Evolutionary conservation across 2,329 filamentous ascomycete genomes (phyloP).

Genomic region (Colletotrichum sp.): DNA sequence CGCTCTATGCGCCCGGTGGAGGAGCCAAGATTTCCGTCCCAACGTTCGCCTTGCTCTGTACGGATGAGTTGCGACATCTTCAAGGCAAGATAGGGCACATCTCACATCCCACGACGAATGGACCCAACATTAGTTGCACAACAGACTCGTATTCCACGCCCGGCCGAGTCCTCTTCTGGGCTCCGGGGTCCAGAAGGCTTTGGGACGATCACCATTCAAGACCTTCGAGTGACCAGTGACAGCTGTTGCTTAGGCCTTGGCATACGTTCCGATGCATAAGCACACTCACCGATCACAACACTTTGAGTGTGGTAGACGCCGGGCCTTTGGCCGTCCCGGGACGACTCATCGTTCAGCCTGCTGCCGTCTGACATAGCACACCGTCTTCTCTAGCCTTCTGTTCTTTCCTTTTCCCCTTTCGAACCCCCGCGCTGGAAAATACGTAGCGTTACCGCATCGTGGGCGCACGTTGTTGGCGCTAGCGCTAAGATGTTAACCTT

Average conservation of each 20-base stretch:
- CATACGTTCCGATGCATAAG: constrained; percentile 13
- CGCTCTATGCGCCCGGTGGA: neutral
- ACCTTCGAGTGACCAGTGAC: neutral
- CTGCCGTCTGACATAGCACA: neutral
- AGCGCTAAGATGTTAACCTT: neutral
- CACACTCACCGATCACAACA: neutral
- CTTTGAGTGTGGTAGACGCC: neutral
- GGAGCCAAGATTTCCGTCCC: neutral
- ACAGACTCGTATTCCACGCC: constrained; percentile 13
- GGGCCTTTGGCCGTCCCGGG: neutral
- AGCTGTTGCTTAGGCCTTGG: neutral
- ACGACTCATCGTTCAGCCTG: neutral
- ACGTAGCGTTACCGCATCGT: neutral
- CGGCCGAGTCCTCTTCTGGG: neutral
- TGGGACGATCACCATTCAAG: constrained; percentile 2
- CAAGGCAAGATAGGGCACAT: neutral
- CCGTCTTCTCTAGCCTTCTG: neutral
- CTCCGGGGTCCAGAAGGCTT: neutral
- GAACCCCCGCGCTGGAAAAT: neutral
- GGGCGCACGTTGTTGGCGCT: constrained; percentile 2
- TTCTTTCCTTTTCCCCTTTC: neutral
- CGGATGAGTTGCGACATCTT: neutral
- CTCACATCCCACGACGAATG: neutral
- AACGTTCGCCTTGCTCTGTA: neutral
- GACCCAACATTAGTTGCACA: constrained; percentile 1